phyloP scores from a whole-genome alignment of 176 grass and related monocot genomes.

The Oryza brachyantha region DNA sequence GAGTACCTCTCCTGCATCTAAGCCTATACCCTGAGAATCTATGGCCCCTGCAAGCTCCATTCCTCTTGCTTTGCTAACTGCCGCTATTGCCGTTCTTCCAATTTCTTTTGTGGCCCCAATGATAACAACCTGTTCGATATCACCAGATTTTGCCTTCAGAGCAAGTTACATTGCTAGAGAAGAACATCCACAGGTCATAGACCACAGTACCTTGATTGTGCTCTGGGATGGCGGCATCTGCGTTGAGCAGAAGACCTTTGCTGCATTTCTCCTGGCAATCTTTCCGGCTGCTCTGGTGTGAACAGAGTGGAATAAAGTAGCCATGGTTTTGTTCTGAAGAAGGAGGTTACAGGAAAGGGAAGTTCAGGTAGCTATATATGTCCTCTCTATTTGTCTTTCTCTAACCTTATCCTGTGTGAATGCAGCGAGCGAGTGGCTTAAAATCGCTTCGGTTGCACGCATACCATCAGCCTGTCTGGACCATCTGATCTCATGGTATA shows the following conservation, averaged over 20 bases:
- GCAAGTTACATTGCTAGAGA: not conserved
- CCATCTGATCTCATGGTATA: not conserved
- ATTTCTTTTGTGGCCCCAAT: slow-evolving; percentile 70
- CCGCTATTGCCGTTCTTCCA: slow-evolving; percentile 56
- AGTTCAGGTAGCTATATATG: slow-evolving; percentile 5
- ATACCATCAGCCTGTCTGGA: not conserved
- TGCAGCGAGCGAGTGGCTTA: slow-evolving; percentile 3
- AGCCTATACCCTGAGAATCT: slow-evolving; percentile 52
- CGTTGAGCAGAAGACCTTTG: slow-evolving; percentile 43
- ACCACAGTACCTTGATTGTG: slow-evolving; percentile 56
- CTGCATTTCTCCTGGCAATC: slow-evolving; percentile 5
- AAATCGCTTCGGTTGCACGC: slow-evolving; percentile 1
- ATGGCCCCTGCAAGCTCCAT: slow-evolving; percentile 77
- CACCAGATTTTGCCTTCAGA: slow-evolving; percentile 12
- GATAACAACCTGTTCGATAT: slow-evolving; percentile 58
- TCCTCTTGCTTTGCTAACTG: slow-evolving; percentile 69
- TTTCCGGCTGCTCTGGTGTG: slow-evolving; percentile 12
- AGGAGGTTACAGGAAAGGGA: slow-evolving; percentile 3
- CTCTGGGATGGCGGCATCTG: slow-evolving; percentile 55
- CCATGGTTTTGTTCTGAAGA: slow-evolving; percentile 30
- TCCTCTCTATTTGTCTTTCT: not conserved
- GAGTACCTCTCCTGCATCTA: slow-evolving; percentile 72
- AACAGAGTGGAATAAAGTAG: slow-evolving; percentile 31
- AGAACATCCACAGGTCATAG: not conserved
- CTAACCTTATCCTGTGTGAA: slow-evolving; percentile 25